These are phyloP conservation scores for Apiospora pterosperma DNA, from an alignment of 2,329 filamentous ascomycete species.

Conservation along the genomic window DNA sequence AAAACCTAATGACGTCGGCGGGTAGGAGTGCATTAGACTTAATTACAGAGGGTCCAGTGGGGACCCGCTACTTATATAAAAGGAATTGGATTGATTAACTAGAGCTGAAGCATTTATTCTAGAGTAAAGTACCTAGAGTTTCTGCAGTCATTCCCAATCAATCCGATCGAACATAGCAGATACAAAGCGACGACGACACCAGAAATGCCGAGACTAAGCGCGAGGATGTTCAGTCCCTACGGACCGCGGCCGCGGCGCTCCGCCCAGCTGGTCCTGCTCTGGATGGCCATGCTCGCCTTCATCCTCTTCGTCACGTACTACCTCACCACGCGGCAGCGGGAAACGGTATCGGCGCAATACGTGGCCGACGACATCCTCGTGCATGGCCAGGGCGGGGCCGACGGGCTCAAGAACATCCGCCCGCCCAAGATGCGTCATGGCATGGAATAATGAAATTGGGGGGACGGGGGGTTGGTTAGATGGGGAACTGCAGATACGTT, in stretches of 20 bases:
- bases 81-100: background rate
- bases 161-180: background rate
- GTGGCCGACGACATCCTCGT: background rate
- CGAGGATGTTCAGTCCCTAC: conserved; percentile 27
- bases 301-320: conserved; percentile 23
- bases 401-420: background rate
- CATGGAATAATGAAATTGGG: background rate
- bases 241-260: conserved; percentile 24
- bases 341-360: background rate
- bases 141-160: too few species aligned
- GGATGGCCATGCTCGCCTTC: conserved; percentile 22
- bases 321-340: conserved; percentile 17
- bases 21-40: background rate
- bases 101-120: background rate
- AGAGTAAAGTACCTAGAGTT: too few species aligned
- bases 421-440: background rate
- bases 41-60: background rate
- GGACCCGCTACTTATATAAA: background rate
- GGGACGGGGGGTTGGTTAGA: background rate
- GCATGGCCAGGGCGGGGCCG: background rate
- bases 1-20: background rate
- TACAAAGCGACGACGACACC: background rate
- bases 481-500: too few species aligned
- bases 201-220: background rate
- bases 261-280: conserved; percentile 20